phyloP scores from a whole-genome alignment of 306 rosid genomes.

The Inga leiocalycina region DNA sequence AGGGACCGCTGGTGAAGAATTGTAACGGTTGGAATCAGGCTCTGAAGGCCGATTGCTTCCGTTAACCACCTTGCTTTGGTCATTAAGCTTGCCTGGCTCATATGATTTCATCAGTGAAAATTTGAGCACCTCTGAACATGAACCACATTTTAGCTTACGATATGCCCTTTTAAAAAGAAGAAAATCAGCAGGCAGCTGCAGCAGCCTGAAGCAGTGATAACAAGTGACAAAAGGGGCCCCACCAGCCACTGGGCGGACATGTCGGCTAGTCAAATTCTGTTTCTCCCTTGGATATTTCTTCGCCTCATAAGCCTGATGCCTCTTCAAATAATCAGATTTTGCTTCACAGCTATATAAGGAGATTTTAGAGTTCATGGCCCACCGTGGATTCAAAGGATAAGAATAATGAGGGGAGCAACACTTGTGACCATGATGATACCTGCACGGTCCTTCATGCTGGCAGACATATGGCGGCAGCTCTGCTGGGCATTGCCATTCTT shows the following conservation, averaged over 20 bases:
- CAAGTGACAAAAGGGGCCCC: conserved; percentile 87
- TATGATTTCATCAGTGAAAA: conserved; percentile 54
- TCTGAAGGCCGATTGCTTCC: conserved; percentile 37
- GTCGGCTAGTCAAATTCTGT: conserved; percentile 51
- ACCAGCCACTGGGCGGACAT: conserved; percentile 85
- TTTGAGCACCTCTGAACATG: conserved; percentile 78
- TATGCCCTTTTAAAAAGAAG: conserved; percentile 67
- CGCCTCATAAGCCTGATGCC: conserved; percentile 40
- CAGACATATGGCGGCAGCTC: conserved; percentile 56
- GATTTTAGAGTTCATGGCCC: conserved; percentile 39
- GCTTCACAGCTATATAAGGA: conserved; percentile 45
- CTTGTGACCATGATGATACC: conserved; percentile 47
- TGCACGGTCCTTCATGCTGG: conserved; percentile 41
- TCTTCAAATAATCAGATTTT: conserved; percentile 45
- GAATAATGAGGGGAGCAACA: conserved; percentile 47
- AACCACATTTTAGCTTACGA: conserved; percentile 75
- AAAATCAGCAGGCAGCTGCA: conserved; percentile 88
- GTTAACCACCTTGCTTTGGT: conserved; percentile 31
- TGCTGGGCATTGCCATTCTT: conserved; percentile 52
- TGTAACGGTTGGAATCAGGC: conserved; percentile 30
- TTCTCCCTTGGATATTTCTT: conserved; percentile 55
- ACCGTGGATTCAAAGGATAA: conserved; percentile 57
- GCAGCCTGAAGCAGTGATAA: conserved; percentile 60
- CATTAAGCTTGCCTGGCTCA: conserved; percentile 41
- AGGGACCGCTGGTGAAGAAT: conserved; percentile 37